phyloP scores from a whole-genome alignment of 176 grass and related monocot species.

The Aechmea fasciata region DNA sequence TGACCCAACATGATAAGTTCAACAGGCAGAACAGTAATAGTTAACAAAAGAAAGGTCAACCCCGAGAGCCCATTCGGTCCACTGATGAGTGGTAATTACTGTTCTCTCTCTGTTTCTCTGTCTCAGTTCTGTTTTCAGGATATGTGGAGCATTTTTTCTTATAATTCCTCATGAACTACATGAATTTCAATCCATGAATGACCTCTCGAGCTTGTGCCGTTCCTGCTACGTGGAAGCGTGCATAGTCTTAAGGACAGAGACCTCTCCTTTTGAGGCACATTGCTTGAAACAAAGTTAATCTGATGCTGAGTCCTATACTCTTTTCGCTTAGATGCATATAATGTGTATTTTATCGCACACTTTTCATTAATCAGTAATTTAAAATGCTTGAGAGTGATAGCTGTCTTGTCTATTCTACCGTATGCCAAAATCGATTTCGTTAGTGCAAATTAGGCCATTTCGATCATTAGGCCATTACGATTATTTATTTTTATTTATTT shows the following conservation, averaged over 20 bases:
- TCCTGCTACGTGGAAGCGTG: slow-evolving; percentile 35
- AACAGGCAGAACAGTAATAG: background rate
- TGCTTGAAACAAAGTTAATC: no score
- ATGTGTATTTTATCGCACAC: background rate
- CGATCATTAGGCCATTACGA: no score
- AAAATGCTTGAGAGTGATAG: background rate
- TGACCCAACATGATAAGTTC: background rate
- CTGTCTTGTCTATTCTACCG: background rate
- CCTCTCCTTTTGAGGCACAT: background rate
- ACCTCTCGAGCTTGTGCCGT: background rate
- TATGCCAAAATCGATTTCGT: background rate
- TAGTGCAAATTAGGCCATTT: background rate
- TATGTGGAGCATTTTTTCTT: background rate
- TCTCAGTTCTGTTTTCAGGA: background rate
- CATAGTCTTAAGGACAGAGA: slow-evolving; percentile 5
- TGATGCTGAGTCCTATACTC: no score
- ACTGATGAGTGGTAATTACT: background rate
- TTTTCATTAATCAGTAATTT: background rate
- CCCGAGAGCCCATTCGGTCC: background rate
- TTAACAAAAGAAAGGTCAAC: background rate
- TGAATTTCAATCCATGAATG: background rate
- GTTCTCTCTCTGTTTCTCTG: background rate
- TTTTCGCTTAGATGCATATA: background rate
- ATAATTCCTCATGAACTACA: background rate
- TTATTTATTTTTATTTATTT: no score